Evolutionary conservation across 2,329 filamentous ascomycete species (phyloP), one percentile per base, ranked within the genome.

Genomic region (Thyridium curvatum): DNA sequence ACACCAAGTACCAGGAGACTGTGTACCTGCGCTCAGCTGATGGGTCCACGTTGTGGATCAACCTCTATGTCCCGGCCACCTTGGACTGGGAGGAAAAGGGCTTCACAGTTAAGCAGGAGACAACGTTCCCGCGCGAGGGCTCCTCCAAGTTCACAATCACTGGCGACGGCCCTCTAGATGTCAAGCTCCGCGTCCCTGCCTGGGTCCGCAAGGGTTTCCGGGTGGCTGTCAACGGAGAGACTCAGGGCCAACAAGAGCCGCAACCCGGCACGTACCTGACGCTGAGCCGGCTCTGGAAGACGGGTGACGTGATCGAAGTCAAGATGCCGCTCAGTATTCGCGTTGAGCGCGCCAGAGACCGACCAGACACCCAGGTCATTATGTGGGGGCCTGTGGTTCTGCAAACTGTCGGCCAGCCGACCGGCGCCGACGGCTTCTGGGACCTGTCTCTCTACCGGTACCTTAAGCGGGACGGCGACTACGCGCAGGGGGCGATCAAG

Each of bases 1-100:
- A 59, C 42, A 58, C 55, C 30, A 58, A 59, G 43, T 59, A 59
- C 37, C 55, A 59, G 37, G 55, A 58, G 44, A 58, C 55, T 7
- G 49, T 59, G 3, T 59, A 59, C 47, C 34, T 59, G n/a, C 52
- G 52, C 26, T 54, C 54, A 7, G 56, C 56, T 2, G 54, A 58
- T 18, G 52, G 41, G 0, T 56, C 55, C 1, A 41, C 53, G 12
- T 53, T 59, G 12, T 59, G 55, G 54, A 45, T 59, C 31, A 59
- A 59, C 42, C 41, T 59, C 16, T 59, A 50, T 35, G 47, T 58
- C 17, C 54, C 54, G 12, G 56, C 55, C 4, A 55, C 49, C 17
- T 37, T 59, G 18, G 50, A 32, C 3, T 59, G 56, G 55, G 46
- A 41, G 3, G 54, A 57, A 14, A 53, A 48, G 30, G 52, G 51